Base-by-base conservation (phyloP, 2,329 filamentous ascomycete species). In the Diaporthe amygdali region DNA sequence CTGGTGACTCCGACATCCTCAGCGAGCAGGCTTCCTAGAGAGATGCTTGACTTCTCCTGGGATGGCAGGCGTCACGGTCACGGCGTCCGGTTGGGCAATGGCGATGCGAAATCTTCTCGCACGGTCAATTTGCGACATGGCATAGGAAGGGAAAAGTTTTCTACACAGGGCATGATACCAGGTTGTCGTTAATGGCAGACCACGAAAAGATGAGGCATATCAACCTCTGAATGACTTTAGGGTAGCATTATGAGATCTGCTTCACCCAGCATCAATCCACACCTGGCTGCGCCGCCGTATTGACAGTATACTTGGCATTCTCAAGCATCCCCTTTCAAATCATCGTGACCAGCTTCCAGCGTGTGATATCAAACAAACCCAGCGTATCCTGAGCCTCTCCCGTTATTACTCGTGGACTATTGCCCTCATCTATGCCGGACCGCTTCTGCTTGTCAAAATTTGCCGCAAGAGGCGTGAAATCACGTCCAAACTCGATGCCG, bases 1-100 rank as follows among this genome's bases (percentile, higher is more conserved):
- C 95, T 83, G 96, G 96, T 91, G 93, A 98, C 91, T 97, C 94
- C 78, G 96, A 99, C 86, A 99, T 99, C 86, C 91, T 99, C 80
- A 92, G 88, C 86, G 91, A 94, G 85, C 91, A 91, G 84, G 84
- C 87, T 82, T 86, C 88, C 80, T 93, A 92, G 85, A 74, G 75
- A 66, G 91, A 75, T 87, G 85, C 69, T 56, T 66, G 54, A 54
- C 34, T 7, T 54, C 39, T 27, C 25, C 27, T 67, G 14, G 51
- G 47, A 44, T 70, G 41, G 25, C 51, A 39, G 61, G 70, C 68
- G 66, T 68, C 66, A 59, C 32, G 52, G 66, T 59, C 22, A 67
- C 41, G 72, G 70, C 72, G 67, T 70, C 56, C 44, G 70, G 70
- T 68, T 73, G 54, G 72, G 69, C 56, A 52, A 69, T 37, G 56